Evolutionary conservation across 345 rosid species (phyloP), one percentile per base, ranked within the genome.

Genomic region (Syzygium oleosum): DNA sequence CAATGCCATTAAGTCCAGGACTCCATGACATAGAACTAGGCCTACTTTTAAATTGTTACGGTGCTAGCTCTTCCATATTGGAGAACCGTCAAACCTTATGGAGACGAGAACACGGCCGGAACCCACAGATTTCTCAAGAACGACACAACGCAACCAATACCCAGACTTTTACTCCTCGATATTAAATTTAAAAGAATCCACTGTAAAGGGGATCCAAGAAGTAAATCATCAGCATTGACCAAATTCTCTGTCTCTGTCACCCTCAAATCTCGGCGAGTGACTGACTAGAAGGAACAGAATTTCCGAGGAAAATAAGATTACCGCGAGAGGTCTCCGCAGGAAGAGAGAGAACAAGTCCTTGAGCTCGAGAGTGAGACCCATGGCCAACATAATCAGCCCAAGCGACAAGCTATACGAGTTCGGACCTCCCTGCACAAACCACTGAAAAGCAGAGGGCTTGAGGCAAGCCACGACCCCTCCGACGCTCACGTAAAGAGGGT

Each of bases 321-420:
- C 97, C 88, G 96, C 89, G 84, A 92, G 84, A 85, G 93, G 95
- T 85, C 96, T 90, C 87, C 85, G 92, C 91, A 86, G 61, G 92
- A 94, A 93, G 89, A 95, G 89, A 88, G 87, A 86, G 58, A 92
- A 51, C 90, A 94, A 88, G 88, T 95, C 96, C 91, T 90, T 92
- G 68, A 94, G 92, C 90, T 94, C 93, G 91, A 94, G 90, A 80
- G 96, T 95, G 83, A 95, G 91, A 54, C 96, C 96, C 96, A 95
- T 95, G 2, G 96, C 90, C 91, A 94, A 84, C 97, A 94, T 95
- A 58, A 95, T 93, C 29, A 94, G 78, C 73, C 93, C 95, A 78
- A 94, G 95, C 1, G 94, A 87, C 54, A 94, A 84, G 90, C 94
- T 93, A 87, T 92, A 95, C 15, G 96, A 92, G 86, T 87, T 27